A percentile compares a stretch with the other conserved stretches of the same genome.
Conservation (phyloP, 1,139 yeast genomes). For the Suhomyces bribrorum region DNA sequence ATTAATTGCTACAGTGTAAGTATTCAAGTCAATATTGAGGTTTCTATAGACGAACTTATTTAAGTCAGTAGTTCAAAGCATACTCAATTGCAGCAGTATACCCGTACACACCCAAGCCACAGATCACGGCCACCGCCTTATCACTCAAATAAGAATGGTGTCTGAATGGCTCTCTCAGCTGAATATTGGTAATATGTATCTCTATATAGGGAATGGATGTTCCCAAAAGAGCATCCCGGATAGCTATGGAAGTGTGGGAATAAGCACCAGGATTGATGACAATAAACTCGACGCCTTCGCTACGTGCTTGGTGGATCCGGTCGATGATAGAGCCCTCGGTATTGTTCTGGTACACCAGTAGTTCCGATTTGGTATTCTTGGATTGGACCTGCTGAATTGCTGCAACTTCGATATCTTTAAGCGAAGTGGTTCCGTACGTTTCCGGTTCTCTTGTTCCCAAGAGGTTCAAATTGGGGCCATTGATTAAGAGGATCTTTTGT, state of each 20-base stretch:
- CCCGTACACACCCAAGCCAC: slow-evolving; percentile 52
- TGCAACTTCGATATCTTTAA: slow-evolving; percentile 42
- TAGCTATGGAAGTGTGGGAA: slow-evolving; percentile 52
- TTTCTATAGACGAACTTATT: background rate
- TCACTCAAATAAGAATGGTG: slow-evolving; percentile 51
- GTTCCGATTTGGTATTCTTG: slow-evolving; percentile 33
- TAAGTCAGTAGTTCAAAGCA: slow-evolving; percentile 38
- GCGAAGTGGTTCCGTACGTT: slow-evolving; percentile 48
- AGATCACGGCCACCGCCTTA: slow-evolving; percentile 49
- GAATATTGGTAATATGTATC: slow-evolving; percentile 51
- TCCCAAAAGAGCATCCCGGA: slow-evolving; percentile 50
- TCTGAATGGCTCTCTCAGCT: slow-evolving; percentile 52
- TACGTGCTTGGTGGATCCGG: slow-evolving; percentile 46
- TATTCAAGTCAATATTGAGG: background rate
- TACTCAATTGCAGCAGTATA: slow-evolving; percentile 51
- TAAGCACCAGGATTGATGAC: slow-evolving; percentile 55
- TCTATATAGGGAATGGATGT: slow-evolving; percentile 52
- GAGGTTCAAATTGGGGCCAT: slow-evolving; percentile 51
- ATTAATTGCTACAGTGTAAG: too few relatives aligned
- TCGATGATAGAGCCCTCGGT: slow-evolving; percentile 52
- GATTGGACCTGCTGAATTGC: slow-evolving; percentile 40
- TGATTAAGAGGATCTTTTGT: slow-evolving; percentile 43
- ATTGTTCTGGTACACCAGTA: slow-evolving; percentile 40
- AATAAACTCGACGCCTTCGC: slow-evolving; percentile 41
- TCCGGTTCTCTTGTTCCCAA: slow-evolving; percentile 53